phyloP scores from a whole-genome alignment of 768 basidiomycete genomes.

The Panaeolus papilionaceus region DNA sequence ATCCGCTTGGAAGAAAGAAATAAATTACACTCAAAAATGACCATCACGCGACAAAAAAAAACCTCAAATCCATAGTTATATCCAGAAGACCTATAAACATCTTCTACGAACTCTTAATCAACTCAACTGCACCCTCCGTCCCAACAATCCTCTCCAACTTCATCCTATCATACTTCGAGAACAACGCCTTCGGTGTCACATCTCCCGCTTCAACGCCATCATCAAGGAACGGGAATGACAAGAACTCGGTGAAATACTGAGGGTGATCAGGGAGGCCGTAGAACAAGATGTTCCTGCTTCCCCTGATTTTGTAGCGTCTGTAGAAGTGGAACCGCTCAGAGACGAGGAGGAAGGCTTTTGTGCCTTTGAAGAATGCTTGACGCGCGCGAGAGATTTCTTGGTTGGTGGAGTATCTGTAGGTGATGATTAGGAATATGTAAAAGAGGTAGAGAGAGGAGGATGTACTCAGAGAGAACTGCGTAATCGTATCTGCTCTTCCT shows the following conservation, averaged over 20 bases:
- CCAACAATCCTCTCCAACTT: constrained; percentile 85
- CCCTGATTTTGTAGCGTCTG: constrained; percentile 93
- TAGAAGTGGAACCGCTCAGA: constrained; percentile 99
- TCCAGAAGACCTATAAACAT: background rate
- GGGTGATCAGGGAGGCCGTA: constrained; percentile 92
- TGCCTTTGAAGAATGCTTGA: constrained; percentile 89
- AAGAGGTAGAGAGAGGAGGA: background rate
- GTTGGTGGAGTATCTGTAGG: constrained; percentile 83
- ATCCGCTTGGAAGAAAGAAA: too few relatives aligned
- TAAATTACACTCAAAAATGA: too few relatives aligned
- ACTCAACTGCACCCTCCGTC: constrained; percentile 49
- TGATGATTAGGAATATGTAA: constrained; percentile 16
- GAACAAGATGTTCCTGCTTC: constrained; percentile 92
- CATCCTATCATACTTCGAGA: constrained; percentile 91
- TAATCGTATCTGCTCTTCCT: constrained; percentile 77
- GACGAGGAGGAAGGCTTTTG: constrained; percentile 85
- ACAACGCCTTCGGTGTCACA: constrained; percentile 81
- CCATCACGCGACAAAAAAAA: background rate
- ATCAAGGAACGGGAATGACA: constrained; percentile 91
- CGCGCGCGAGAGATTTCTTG: constrained; percentile 94
- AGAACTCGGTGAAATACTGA: constrained; percentile 89
- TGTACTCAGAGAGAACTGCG: constrained; percentile 89
- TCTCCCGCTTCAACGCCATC: constrained; percentile 87
- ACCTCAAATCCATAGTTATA: background rate
- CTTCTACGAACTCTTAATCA: constrained; percentile 42